These are phyloP conservation scores for Pseudopyrenochaeta lycopersici DNA, from an alignment of 2,329 filamentous ascomycete species.

Conservation along the genomic window DNA sequence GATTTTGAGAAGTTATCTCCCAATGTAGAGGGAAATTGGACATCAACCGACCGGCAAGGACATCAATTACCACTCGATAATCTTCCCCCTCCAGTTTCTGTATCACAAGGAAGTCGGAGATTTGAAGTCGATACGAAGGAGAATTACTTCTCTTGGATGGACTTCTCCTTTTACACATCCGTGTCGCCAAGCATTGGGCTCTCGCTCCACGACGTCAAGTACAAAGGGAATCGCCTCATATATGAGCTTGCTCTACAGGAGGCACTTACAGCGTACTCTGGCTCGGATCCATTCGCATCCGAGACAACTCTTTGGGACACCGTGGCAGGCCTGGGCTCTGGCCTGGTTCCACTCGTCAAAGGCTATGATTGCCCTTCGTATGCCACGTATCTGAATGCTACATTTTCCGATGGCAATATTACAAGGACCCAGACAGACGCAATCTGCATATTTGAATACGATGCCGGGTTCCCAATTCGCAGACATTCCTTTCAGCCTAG, in stretches of 20 bases:
- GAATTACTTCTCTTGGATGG: conserved; percentile 63
- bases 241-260: conserved; percentile 66
- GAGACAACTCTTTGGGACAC: conserved; percentile 59
- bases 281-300: conserved; percentile 58
- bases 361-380: conserved; percentile 65
- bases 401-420: conserved; percentile 50
- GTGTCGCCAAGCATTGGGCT: conserved; percentile 61
- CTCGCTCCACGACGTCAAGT: conserved; percentile 61
- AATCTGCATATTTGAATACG: conserved; percentile 56
- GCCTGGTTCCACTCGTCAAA: conserved; percentile 52
- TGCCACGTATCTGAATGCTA: conserved; percentile 60
- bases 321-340: conserved; percentile 59
- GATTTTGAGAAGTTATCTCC: conserved; percentile 59
- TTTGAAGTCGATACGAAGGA: conserved; percentile 55
- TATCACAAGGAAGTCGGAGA: conserved; percentile 54
- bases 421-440: conserved; percentile 55
- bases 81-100: conserved; percentile 61
- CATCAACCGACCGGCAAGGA: conserved; percentile 54
- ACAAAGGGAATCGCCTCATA: conserved; percentile 63
- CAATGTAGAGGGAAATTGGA: conserved; percentile 61
- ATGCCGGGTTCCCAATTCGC: conserved; percentile 41
- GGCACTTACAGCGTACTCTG: conserved; percentile 63
- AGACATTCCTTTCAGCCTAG: conserved; percentile 32
- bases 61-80: conserved; percentile 57
- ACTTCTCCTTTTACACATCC: conserved; percentile 62